These are phyloP conservation scores for Vigna angularis DNA, from an alignment of 306 rosid species.

Conservation along the genomic window DNA sequence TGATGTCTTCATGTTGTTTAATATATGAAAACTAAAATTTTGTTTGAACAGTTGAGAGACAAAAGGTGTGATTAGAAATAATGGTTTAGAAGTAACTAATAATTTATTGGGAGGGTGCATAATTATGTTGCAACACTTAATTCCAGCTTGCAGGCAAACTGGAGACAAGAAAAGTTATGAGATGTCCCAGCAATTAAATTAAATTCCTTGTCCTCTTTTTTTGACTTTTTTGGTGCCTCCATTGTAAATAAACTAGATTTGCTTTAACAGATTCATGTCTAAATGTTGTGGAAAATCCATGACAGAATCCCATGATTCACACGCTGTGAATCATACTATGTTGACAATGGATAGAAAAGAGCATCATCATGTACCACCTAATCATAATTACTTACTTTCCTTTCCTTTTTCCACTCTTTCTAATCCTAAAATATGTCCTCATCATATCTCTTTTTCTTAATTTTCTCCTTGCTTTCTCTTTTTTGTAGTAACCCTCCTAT, in stretches of 20 bases:
- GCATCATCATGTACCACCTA: conserved; percentile 6
- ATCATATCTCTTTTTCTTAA: not conserved
- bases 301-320: conserved; percentile 68
- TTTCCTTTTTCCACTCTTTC: not conserved
- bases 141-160: conserved; percentile 65
- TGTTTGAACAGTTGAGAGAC: not conserved
- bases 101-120: not conserved
- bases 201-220: conserved; percentile 9
- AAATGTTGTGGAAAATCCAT: conserved; percentile 42
- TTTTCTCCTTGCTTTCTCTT: not conserved
- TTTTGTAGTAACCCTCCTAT: not conserved
- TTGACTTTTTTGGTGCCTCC: conserved; percentile 44
- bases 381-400: conserved; percentile 24
- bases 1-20: not conserved
- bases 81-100: no score
- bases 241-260: conserved; percentile 2
- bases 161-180: conserved; percentile 58
- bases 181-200: not conserved
- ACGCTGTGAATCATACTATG: conserved; percentile 49
- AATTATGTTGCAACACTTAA: conserved; percentile 45
- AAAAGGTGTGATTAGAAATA: no score
- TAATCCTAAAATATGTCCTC: not conserved
- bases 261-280: conserved; percentile 38
- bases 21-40: not conserved
- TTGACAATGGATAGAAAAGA: conserved; percentile 31